These are phyloP conservation scores for Camelina hispida DNA, from an alignment of 345 rosid species.

Conservation along the genomic window DNA sequence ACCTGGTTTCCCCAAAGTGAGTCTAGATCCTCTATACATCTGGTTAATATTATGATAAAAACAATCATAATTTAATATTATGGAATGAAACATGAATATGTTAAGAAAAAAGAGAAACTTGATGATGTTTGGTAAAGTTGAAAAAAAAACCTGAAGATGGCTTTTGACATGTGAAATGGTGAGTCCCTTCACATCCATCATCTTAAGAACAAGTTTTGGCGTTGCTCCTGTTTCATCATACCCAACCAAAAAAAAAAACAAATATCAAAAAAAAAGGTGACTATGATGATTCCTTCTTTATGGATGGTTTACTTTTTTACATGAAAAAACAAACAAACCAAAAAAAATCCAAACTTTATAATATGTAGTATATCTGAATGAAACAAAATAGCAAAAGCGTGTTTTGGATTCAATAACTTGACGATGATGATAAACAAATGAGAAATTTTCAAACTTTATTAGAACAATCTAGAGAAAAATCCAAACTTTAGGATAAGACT, in stretches of 20 bases:
- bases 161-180: slow-evolving; percentile 98
- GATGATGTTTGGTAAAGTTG: background rate
- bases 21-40: slow-evolving; percentile 96
- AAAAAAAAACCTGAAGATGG: slow-evolving; percentile 79
- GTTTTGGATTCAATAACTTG: background rate
- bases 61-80: background rate
- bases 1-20: slow-evolving; percentile 75
- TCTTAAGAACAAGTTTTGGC: slow-evolving; percentile 93
- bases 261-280: background rate
- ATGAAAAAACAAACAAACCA: background rate
- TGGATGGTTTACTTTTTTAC: background rate
- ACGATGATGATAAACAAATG: background rate
- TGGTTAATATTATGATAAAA: slow-evolving; percentile 38
- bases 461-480: background rate
- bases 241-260: slow-evolving; percentile 1
- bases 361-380: background rate
- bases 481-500: slow-evolving; percentile 18
- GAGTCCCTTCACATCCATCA: slow-evolving; percentile 97
- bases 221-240: slow-evolving; percentile 70
- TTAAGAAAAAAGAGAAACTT: background rate
- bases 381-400: background rate
- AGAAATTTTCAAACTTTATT: background rate
- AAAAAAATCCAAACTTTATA: background rate
- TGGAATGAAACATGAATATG: background rate
- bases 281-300: slow-evolving; percentile 31